Evolutionary conservation across 2,329 filamentous ascomycete genomes (phyloP), one percentile per base, ranked within the genome.

Genomic region (Arthroderma sp.): DNA sequence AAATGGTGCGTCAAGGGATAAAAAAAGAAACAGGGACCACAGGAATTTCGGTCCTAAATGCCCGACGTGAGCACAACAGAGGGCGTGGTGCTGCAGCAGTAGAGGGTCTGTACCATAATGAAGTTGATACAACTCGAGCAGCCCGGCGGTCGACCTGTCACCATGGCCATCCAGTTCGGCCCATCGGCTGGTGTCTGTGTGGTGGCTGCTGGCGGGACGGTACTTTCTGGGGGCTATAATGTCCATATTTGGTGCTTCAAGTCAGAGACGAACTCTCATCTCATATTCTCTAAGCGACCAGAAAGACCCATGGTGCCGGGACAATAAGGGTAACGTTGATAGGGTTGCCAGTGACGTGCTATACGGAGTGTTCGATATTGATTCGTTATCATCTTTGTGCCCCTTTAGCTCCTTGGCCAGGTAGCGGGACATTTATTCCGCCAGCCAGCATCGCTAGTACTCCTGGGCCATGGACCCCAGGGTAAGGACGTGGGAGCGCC

Each of bases 211-310:
- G 43, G 43, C 43, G 43, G 43, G 39, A 43, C 39, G 41, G 8
- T 8, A 58, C 35, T 67, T 5, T n/a, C 54, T 38, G 23, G 28
- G 39, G 39, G 23, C 35, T 39, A 47, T 35, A 56, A 47, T 56
- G 41, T 21, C 54, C 44, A 47, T 21, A 33, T 55, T 31, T 47
- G 25, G 39, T 47, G 41, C 39, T 21, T 47, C 35, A 47, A 38
- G n/a, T 56, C 33, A 47, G 54, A 39, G 6, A 19, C 17, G 17
- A 21, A 9, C 39, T 43, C 39, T 37, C 9, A 15, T 37, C 35
- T 37, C 35, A 37, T 37, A 11, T 25, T n/a, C 28, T 19, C 15
- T 51, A 19, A 23, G 41, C 41, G 21, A 23, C 15, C 19, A 47
- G 47, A 33, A 28, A 31, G 28, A 28, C 37, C 51, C 51, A 31